These are phyloP conservation scores for Raffaelea arxii DNA, from an alignment of 2,329 filamentous ascomycete genomes.

Conservation along the genomic window DNA sequence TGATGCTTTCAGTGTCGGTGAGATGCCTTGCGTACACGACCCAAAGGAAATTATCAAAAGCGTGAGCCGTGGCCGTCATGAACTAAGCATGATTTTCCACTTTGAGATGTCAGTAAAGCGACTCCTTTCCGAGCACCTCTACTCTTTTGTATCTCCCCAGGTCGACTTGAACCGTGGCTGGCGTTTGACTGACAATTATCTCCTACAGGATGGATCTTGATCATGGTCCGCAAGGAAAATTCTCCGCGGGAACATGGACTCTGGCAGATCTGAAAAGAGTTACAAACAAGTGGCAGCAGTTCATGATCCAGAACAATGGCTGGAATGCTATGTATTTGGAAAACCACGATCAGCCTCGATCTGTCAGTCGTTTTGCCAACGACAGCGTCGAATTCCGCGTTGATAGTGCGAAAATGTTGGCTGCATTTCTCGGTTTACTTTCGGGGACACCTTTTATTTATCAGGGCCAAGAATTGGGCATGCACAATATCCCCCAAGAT, in stretches of 20 bases:
- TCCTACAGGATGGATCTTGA: conserved; percentile 4
- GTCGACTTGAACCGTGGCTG: no score
- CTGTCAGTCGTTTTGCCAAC: conserved; percentile 39
- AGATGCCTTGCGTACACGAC: conserved; percentile 24
- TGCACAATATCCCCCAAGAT: conserved; percentile 37
- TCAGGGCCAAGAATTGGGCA: conserved; percentile 50
- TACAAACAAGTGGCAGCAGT: conserved; percentile 24
- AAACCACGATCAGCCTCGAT: conserved; percentile 52
- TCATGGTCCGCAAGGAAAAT: conserved; percentile 5
- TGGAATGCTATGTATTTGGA: conserved; percentile 53
- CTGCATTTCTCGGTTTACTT: conserved; percentile 33
- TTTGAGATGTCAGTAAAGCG: conserved; percentile 3
- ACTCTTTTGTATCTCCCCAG: neutral
- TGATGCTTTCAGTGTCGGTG: conserved; percentile 60
- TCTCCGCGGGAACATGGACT: conserved; percentile 2
- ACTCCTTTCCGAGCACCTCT: no score
- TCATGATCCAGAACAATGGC: conserved; percentile 40
- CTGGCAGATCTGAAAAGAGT: conserved; percentile 1
- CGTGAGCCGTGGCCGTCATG: conserved; percentile 2
- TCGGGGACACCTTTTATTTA: conserved; percentile 48
- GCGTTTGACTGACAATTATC: neutral
- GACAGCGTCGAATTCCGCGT: conserved; percentile 30
- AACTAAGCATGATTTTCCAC: conserved; percentile 7
- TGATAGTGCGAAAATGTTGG: conserved; percentile 40
- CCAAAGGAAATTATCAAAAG: conserved; percentile 6